Evolutionary conservation across 495 filamentous ascomycete species (phyloP), one percentile per base, ranked within the genome.

Genomic region (Patellaria atrata): DNA sequence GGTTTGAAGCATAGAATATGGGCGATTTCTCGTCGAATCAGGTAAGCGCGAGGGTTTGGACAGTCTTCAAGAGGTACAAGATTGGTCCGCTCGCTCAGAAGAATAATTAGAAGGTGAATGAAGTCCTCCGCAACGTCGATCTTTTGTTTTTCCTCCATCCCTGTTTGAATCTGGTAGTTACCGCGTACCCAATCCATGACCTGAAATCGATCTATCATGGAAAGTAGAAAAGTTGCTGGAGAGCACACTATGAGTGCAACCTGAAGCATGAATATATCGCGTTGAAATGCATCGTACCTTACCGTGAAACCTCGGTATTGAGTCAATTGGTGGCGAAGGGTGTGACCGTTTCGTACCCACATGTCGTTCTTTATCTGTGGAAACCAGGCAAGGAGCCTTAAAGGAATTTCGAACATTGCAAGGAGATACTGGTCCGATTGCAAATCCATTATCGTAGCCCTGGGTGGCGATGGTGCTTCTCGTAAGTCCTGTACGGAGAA

Each of bases 271-370:
- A 94, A 91, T 39, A 99, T 89, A 54, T 99, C 89, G 31, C 89
- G 74, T 49, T 92, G 82, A 50, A 94, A 85, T 1, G 82, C 80
- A 32, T 94, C 77, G 59, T 96, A 87, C 39, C 89, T 69, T 43
- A 85, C 79, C 1, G 70, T 68, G 23, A 94, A 81, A 26, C 82
- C 83, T 29, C 82, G 75, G 48, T 96, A 96, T 9, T 84, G 86
- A 11, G 79, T 77, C 57, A 84, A 84, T 53, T 99, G 89, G 53
- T 99, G 89, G 10, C 82, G 75, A 28, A 99, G 71, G 53, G 85
- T 94, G 44, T 94, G 74, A 6, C 89, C 89, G 51, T 99, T 99
- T 22, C 89, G 76, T 24, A 99, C 91, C 89, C 89, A 99, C 80
- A 94, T 89, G 11, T 81, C 80, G 3, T 85, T 82, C 54, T 91